phyloP scores from a whole-genome alignment of 1,139 yeast genomes.

The Sugiyamaella grinbergsii region DNA sequence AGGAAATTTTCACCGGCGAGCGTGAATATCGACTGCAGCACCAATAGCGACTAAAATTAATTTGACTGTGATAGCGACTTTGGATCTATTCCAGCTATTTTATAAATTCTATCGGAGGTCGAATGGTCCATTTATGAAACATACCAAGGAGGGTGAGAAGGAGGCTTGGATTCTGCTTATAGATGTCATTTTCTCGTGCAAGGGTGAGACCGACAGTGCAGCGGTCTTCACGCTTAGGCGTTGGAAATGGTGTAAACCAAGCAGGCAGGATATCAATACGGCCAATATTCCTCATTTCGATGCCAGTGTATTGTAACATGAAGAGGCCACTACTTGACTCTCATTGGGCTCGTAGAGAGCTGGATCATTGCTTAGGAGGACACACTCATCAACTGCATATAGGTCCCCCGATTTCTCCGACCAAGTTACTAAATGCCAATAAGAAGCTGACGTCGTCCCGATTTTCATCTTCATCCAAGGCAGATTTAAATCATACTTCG shows the following conservation, averaged over 20 bases:
- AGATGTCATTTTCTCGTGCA: slow-evolving; percentile 14
- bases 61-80: neutral
- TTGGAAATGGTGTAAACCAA: neutral
- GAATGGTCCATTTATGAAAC: slow-evolving; percentile 7
- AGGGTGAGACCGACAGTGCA: slow-evolving; percentile 7
- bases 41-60: too few relatives aligned
- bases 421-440: neutral
- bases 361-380: neutral
- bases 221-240: slow-evolving; percentile 1
- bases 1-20: slow-evolving; percentile 8
- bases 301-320: neutral
- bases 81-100: too few relatives aligned
- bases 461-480: slow-evolving; percentile 12
- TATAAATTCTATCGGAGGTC: too few relatives aligned
- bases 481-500: neutral
- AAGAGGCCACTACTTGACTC: neutral
- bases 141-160: slow-evolving; percentile 2
- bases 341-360: neutral
- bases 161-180: slow-evolving; percentile 1
- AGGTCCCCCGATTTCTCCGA: neutral
- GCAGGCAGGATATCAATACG: neutral
- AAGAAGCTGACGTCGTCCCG: slow-evolving; percentile 3
- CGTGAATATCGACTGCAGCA: neutral
- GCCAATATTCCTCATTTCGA: slow-evolving; percentile 6
- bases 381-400: neutral